Percentiles rank a stretch among this genome's conserved stretches.
These are phyloP conservation scores for Ananas comosus DNA, from an alignment of 176 grass and related monocot genomes.

Conservation along the genomic window DNA sequence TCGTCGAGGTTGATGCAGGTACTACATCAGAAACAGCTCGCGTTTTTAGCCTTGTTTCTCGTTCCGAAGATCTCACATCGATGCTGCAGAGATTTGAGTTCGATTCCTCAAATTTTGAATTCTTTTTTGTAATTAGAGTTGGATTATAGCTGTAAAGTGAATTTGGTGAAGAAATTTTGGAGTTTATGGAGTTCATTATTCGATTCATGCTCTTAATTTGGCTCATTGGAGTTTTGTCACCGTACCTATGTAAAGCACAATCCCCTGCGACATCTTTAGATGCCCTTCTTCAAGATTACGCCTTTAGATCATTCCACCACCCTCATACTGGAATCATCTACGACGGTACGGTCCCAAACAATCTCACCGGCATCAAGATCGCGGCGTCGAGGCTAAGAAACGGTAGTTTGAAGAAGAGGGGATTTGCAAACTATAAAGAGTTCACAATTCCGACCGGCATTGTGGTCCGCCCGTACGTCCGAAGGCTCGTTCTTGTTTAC, in stretches of 20 bases:
- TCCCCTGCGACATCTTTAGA: constrained; percentile 39
- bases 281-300: constrained; percentile 66
- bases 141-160: constrained; percentile 18
- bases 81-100: neutral
- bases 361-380: constrained; percentile 50
- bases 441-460: constrained; percentile 50
- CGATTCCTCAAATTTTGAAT: neutral
- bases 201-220: constrained; percentile 18
- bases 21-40: neutral
- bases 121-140: neutral
- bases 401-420: constrained; percentile 57
- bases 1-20: neutral
- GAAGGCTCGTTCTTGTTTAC: constrained; percentile 72
- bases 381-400: constrained; percentile 67
- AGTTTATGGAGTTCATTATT: constrained; percentile 24
- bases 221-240: constrained; percentile 17
- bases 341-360: constrained; percentile 38
- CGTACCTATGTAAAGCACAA: constrained; percentile 23
- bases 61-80: neutral
- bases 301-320: constrained; percentile 40
- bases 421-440: constrained; percentile 42
- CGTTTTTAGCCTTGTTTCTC: neutral
- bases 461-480: constrained; percentile 57
- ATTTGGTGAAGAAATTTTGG: constrained; percentile 2
- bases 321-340: constrained; percentile 66